Percentiles rank a stretch among this genome's conserved stretches.
Evolutionary conservation across 768 basidiomycete genomes (phyloP).

Genomic region (Mycena capillaripes): DNA sequence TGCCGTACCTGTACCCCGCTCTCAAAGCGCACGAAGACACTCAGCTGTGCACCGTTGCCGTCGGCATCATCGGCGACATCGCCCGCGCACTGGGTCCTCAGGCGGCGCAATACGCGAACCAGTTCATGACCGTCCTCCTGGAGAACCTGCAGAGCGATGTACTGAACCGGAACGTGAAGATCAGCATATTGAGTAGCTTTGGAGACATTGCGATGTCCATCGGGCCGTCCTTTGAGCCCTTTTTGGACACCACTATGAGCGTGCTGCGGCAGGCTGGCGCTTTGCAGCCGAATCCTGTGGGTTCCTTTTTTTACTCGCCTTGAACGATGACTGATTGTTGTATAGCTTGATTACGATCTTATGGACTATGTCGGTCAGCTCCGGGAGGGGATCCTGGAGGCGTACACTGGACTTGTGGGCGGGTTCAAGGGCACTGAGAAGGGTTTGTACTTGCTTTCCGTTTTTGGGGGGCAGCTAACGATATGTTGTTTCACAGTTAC

Average conservation of each 20-base stretch:
- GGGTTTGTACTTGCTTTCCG: slow-evolving; percentile 57
- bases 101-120: slow-evolving; percentile 84
- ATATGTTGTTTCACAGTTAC: slow-evolving; percentile 46
- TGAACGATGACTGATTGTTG: slow-evolving; percentile 29
- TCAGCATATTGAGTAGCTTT: slow-evolving; percentile 94
- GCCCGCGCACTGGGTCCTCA: slow-evolving; percentile 94
- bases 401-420: slow-evolving; percentile 94
- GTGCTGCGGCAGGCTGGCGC: slow-evolving; percentile 93
- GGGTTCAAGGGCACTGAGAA: slow-evolving; percentile 89
- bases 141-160: slow-evolving; percentile 93
- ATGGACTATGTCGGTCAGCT: slow-evolving; percentile 93
- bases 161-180: slow-evolving; percentile 95
- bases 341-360: slow-evolving; percentile 86
- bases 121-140: slow-evolving; percentile 93
- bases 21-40: slow-evolving; percentile 95
- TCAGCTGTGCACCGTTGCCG: slow-evolving; percentile 94
- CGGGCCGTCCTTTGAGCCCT: slow-evolving; percentile 88
- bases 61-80: slow-evolving; percentile 96
- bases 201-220: slow-evolving; percentile 97
- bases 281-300: slow-evolving; percentile 88
- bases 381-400: slow-evolving; percentile 96
- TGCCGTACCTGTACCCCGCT: slow-evolving; percentile 89
- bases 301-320: slow-evolving; percentile 42
- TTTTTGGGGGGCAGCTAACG: slow-evolving; percentile 27
- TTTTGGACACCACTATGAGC: slow-evolving; percentile 89